Conservation (phyloP, 2,329 filamentous ascomycete genomes). For the Emydomyces testavorans region DNA sequence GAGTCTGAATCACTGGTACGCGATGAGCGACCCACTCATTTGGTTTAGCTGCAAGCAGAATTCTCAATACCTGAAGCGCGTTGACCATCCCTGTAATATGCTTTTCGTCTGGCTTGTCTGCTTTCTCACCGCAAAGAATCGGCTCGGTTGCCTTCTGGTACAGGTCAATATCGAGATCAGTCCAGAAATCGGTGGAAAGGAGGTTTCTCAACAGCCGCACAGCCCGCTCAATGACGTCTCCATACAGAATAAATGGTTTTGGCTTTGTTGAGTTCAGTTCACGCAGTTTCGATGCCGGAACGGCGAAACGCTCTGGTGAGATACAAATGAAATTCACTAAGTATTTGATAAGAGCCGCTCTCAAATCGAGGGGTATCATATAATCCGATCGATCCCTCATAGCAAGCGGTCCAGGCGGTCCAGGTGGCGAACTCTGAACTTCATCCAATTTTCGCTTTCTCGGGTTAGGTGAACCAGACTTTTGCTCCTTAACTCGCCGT, state of each 20-base stretch:
- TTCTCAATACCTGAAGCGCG: constrained; percentile 79
- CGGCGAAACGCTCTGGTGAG: constrained; percentile 70
- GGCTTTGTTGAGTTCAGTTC: constrained; percentile 39
- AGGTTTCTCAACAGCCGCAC: constrained; percentile 72
- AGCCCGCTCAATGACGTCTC: constrained; percentile 76
- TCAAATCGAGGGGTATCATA: constrained; percentile 53
- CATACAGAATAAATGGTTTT: constrained; percentile 44
- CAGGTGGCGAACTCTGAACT: constrained; percentile 44
- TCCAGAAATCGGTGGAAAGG: constrained; percentile 79
- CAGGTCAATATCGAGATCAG: constrained; percentile 79
- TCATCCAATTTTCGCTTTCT: constrained; percentile 68
- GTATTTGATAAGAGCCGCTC: constrained; percentile 82
- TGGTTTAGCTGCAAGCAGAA: constrained; percentile 75
- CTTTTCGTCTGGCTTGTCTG: constrained; percentile 70
- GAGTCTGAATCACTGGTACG: constrained; percentile 66
- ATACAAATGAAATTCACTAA: constrained; percentile 90
- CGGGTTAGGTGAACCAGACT: constrained; percentile 58
- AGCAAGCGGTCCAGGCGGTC: constrained; percentile 39
- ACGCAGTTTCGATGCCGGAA: constrained; percentile 57
- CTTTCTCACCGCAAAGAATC: constrained; percentile 71
- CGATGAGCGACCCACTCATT: constrained; percentile 84
- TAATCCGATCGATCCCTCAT: constrained; percentile 51
- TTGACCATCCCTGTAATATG: constrained; percentile 85
- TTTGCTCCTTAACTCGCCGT: constrained; percentile 50
- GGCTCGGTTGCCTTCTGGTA: constrained; percentile 83